Evolutionary conservation across 257 asterid species (phyloP).

Genomic region (Solanum chiquidenum): DNA sequence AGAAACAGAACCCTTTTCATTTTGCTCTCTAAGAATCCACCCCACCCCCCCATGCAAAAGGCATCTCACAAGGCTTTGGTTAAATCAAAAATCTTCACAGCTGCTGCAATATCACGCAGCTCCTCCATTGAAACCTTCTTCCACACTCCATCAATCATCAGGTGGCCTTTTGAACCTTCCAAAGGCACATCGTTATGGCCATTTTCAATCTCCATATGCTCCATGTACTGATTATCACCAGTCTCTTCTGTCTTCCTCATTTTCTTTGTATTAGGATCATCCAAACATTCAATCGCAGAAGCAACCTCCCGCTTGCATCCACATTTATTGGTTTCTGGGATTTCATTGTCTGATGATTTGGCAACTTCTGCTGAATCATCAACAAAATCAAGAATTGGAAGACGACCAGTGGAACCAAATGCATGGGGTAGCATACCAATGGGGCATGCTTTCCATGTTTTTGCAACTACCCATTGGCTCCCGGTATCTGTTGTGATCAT

Average conservation of each 20-base stretch:
- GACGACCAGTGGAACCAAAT: constrained; percentile 49
- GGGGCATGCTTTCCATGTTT: constrained; percentile 75
- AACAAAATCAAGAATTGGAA: constrained; percentile 38
- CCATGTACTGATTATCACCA: neutral
- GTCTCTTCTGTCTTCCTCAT: constrained; percentile 13
- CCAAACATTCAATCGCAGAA: constrained; percentile 15
- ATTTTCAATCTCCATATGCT: neutral
- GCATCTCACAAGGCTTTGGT: neutral
- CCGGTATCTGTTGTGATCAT: constrained; percentile 9
- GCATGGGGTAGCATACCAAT: constrained; percentile 67
- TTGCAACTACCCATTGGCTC: constrained; percentile 36
- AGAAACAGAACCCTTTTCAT: neutral
- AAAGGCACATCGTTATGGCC: neutral
- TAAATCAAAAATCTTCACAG: constrained; percentile 35
- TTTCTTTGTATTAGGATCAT: constrained; percentile 12
- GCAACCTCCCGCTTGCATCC: constrained; percentile 47
- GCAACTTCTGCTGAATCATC: constrained; percentile 9
- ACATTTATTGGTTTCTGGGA: constrained; percentile 4
- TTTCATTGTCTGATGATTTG: constrained; percentile 6
- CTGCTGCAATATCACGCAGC: constrained; percentile 43
- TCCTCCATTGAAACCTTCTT: constrained; percentile 41
- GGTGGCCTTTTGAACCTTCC: constrained; percentile 31
- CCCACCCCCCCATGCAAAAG: neutral
- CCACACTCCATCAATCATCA: constrained; percentile 72
- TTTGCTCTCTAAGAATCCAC: neutral